Base-by-base conservation (phyloP, 495 filamentous ascomycete genomes). In the Emericellopsis terricola region DNA sequence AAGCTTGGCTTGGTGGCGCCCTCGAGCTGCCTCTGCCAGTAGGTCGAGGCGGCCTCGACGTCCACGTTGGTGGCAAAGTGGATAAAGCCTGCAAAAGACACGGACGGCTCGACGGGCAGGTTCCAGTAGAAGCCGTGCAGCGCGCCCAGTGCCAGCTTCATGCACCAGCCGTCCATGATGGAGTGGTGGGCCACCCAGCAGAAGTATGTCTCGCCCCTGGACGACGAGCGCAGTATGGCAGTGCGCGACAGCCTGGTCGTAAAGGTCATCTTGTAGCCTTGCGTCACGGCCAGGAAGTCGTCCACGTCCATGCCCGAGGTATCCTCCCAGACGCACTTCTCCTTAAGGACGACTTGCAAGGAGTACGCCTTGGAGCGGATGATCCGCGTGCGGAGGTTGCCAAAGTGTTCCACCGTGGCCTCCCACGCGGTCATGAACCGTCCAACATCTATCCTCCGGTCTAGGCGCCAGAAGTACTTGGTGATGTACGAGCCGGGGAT, bases 1-100 rank as follows among this genome's bases (percentile, higher is more conserved):
- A 42, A 34, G 31, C 44, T 17, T 8, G 45, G 38, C 45, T 45
- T 49, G 21, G 48, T 48, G 26, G 38, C 39, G 27, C 49, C 42
- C 34, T 50, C 32, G 9, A 49, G 24, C 0, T 49, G 42, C 18
- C 47, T 23, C 3, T 20, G 17, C 31, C 31, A 33, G 36, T 28
- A 13, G 47, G 47, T 24, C 1, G 20, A 17, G 8, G 26, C 19
- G 7, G 15, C 17, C 14, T 20, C 16, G 16, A 11, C n/a, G 16
- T 21, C 20, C 3, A 33, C 34, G 1, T 34, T 24, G 15, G 19
- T 31, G 5, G 24, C 9, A 13, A 38, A 38, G n/a, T 11, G 19
- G 18, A 33, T 20, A 13, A 33, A 33, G 31, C 24, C 24, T 0
- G 31, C 14, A 21, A 20, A 33, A 21, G 31, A 20, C 5, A 20